These are phyloP conservation scores for Candida nonsorbophila DNA, from an alignment of 805 yeast genomes.

Conservation along the genomic window DNA sequence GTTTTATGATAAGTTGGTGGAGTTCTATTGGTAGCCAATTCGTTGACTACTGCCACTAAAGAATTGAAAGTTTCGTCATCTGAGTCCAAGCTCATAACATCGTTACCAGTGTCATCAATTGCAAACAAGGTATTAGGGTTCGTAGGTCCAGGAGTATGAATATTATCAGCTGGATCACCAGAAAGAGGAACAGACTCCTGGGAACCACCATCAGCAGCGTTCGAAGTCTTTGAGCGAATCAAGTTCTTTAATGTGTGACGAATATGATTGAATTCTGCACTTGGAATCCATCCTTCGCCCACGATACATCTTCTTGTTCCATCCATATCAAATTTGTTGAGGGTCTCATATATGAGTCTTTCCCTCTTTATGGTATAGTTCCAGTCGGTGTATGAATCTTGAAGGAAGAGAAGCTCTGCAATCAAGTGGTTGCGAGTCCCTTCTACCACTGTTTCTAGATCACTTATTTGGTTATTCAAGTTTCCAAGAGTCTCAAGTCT, in stretches of 20 bases:
- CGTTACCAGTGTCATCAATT: constrained; percentile 16
- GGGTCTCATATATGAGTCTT: constrained; percentile 49
- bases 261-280: constrained; percentile 37
- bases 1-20: constrained; percentile 72
- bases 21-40: constrained; percentile 56
- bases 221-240: constrained; percentile 30
- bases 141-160: constrained; percentile 2
- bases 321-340: constrained; percentile 68
- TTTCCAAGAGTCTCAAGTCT: constrained; percentile 22
- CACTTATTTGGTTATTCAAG: constrained; percentile 26
- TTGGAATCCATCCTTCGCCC: constrained; percentile 75
- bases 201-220: background rate
- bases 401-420: constrained; percentile 31
- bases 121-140: constrained; percentile 14
- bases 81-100: constrained; percentile 9
- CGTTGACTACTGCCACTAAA: constrained; percentile 46
- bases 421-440: constrained; percentile 31
- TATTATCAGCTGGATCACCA: background rate
- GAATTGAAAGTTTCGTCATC: constrained; percentile 14
- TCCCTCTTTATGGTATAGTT: constrained; percentile 43
- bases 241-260: constrained; percentile 36
- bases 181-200: background rate
- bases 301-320: constrained; percentile 58
- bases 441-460: constrained; percentile 25
- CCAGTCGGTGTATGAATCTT: constrained; percentile 29